Conservation (phyloP, 768 basidiomycete species). For the Lactarius sp. region DNA sequence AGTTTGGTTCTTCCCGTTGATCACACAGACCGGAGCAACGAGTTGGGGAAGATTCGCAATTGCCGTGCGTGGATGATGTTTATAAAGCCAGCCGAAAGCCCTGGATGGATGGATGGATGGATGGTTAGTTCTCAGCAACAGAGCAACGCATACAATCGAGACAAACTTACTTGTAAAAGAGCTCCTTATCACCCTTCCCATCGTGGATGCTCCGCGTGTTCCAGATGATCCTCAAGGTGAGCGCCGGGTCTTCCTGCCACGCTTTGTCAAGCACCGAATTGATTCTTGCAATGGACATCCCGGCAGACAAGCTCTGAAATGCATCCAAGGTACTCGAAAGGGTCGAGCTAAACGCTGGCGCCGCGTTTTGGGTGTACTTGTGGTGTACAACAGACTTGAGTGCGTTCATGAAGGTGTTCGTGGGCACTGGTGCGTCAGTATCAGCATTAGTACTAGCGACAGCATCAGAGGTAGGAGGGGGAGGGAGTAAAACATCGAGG, state of each 20-base stretch:
- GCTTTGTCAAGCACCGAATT: conserved; percentile 40
- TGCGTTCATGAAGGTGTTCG: conserved; percentile 54
- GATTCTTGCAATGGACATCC: conserved; percentile 28
- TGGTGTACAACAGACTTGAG: conserved; percentile 40
- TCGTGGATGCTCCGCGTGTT: conserved; percentile 65
- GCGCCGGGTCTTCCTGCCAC: conserved; percentile 52
- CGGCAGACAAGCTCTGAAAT: conserved; percentile 41
- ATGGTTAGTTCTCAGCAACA: background rate
- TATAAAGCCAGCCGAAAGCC: conserved; percentile 63
- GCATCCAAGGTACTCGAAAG: conserved; percentile 51
- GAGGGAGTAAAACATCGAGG: conserved; percentile 53
- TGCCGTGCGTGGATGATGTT: conserved; percentile 65
- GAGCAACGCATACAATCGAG: background rate
- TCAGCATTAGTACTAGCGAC: conserved; percentile 8
- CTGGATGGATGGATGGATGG: conserved; percentile 27
- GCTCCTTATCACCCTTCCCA: conserved; percentile 55
- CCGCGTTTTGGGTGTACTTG: conserved; percentile 46
- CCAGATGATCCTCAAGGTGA: conserved; percentile 68
- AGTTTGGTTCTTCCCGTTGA: conserved; percentile 30
- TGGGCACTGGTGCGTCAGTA: conserved; percentile 15
- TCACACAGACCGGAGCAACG: conserved; percentile 29
- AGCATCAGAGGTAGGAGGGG: background rate
- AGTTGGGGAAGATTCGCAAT: conserved; percentile 42
- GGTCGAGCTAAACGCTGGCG: conserved; percentile 50
- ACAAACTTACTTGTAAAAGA: conserved; percentile 49